These are phyloP conservation scores for Quercus aquifolioides DNA, from an alignment of 306 rosid species.

Conservation along the genomic window DNA sequence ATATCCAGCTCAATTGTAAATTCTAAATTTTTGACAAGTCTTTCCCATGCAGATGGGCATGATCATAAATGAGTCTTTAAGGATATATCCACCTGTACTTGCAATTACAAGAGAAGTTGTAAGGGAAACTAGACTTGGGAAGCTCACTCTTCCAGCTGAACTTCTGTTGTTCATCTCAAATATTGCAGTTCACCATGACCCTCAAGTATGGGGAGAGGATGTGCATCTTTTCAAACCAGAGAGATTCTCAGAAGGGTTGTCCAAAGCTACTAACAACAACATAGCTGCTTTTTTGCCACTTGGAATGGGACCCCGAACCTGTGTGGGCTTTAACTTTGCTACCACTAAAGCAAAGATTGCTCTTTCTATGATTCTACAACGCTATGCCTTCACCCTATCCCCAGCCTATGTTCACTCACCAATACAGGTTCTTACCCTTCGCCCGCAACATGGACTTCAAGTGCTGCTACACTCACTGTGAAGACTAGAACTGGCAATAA, in stretches of 20 bases:
- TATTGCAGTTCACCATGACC: constrained; percentile 21
- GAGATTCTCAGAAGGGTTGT: constrained; percentile 20
- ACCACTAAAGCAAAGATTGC: constrained; percentile 13
- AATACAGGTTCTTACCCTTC: background rate
- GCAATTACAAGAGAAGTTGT: background rate
- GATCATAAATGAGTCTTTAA: constrained; percentile 25
- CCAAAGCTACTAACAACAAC: constrained; percentile 17
- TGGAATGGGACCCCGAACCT: constrained; percentile 21
- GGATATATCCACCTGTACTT: constrained; percentile 12
- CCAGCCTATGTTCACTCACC: constrained; percentile 24
- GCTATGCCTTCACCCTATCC: constrained; percentile 20
- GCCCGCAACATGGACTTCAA: constrained; percentile 22
- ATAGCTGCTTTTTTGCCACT: constrained; percentile 18
- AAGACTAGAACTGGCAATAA: too few species aligned
- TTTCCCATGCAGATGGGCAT: constrained; percentile 24
- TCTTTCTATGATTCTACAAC: constrained; percentile 27
- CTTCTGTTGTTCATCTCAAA: background rate
- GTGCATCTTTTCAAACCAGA: constrained; percentile 27
- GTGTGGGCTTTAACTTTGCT: constrained; percentile 26
- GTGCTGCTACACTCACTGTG: constrained; percentile 3
- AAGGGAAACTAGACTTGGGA: constrained; percentile 18
- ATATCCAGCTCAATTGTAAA: too few species aligned
- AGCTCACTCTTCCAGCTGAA: constrained; percentile 10
- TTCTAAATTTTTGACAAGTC: too few species aligned
- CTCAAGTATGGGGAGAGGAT: constrained; percentile 26